Evolutionary conservation across 345 rosid species (phyloP).

Genomic region (Camelina laxa): DNA sequence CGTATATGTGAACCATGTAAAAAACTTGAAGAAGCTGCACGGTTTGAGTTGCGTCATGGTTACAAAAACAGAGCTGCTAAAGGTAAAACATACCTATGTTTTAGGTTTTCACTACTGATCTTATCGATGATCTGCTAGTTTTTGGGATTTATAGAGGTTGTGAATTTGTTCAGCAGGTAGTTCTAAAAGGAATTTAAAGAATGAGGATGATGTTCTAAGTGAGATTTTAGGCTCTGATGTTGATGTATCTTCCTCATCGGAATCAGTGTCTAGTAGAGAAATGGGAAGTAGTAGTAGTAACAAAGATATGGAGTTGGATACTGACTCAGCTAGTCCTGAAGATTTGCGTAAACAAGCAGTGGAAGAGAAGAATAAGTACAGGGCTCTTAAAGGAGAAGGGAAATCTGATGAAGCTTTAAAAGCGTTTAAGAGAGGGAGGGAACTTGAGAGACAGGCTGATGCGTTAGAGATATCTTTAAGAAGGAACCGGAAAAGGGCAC

Average conservation of each 20-base stretch:
- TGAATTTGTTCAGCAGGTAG: conserved; percentile 49
- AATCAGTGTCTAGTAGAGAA: conserved; percentile 42
- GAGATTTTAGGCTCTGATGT: conserved; percentile 72
- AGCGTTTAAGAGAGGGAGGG: conserved; percentile 93
- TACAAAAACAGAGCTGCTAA: conserved; percentile 56
- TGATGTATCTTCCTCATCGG: conserved; percentile 59
- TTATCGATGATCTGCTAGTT: conserved; percentile 4
- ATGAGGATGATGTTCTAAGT: conserved; percentile 71
- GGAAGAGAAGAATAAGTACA: conserved; percentile 76
- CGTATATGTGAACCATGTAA: conserved; percentile 95
- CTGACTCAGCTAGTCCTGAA: conserved; percentile 52
- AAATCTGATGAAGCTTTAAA: conserved; percentile 84
- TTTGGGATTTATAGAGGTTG: neutral
- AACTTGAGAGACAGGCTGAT: conserved; percentile 88
- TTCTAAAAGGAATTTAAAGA: conserved; percentile 49
- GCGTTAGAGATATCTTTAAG: conserved; percentile 68
- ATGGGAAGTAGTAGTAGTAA: conserved; percentile 53
- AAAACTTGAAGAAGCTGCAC: conserved; percentile 85
- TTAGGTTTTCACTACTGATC: neutral
- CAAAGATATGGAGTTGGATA: conserved; percentile 44
- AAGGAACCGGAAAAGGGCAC: conserved; percentile 59
- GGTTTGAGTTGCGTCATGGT: conserved; percentile 84
- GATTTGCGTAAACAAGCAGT: conserved; percentile 73
- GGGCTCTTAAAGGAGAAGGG: conserved; percentile 74
- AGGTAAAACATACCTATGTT: conserved; percentile 48